phyloP scores from a whole-genome alignment of 2,329 filamentous ascomycete genomes.

The Setomelanomma holmii region DNA sequence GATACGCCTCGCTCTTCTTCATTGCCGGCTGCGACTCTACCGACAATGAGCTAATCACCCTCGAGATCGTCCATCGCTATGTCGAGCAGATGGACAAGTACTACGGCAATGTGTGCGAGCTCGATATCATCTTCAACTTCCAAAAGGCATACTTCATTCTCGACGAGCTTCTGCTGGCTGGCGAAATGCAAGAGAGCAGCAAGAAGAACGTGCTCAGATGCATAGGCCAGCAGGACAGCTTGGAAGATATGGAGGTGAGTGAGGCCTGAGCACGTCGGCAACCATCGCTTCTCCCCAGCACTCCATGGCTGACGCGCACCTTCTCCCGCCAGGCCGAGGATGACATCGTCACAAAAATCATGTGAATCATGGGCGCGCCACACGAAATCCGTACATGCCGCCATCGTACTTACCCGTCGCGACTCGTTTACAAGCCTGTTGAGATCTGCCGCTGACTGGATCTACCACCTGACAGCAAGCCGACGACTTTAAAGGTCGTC shows the following conservation, averaged over 20 bases:
- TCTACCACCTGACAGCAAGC: conserved; percentile 35
- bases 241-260: conserved; percentile 99
- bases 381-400: conserved; percentile 14
- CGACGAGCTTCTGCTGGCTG: conserved; percentile 92
- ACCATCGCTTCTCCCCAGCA: conserved; percentile 30
- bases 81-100: conserved; percentile 99
- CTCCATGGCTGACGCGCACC: conserved; percentile 51
- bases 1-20: conserved; percentile 98
- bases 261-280: conserved; percentile 22
- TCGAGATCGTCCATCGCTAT: conserved; percentile 98
- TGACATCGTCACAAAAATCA: conserved; percentile 84
- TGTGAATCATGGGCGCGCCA: conserved; percentile 57
- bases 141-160: conserved; percentile 99
- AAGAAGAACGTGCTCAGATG: conserved; percentile 98
- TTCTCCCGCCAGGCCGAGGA: conserved; percentile 75
- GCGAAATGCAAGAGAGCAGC: conserved; percentile 97
- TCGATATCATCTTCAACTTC: conserved; percentile 99
- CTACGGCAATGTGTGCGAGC: conserved; percentile 99
- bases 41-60: conserved; percentile 97
- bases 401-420: conserved; percentile 17
- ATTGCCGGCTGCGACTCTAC: conserved; percentile 97
- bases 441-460: conserved; percentile 34
- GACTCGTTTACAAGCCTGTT: conserved; percentile 17
- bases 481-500: conserved; percentile 39
- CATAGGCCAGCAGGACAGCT: conserved; percentile 94